A percentile compares a stretch with the other conserved stretches of the same genome.
Evolutionary conservation across 345 rosid genomes (phyloP).

Genomic region (Odontarrhena argentea): DNA sequence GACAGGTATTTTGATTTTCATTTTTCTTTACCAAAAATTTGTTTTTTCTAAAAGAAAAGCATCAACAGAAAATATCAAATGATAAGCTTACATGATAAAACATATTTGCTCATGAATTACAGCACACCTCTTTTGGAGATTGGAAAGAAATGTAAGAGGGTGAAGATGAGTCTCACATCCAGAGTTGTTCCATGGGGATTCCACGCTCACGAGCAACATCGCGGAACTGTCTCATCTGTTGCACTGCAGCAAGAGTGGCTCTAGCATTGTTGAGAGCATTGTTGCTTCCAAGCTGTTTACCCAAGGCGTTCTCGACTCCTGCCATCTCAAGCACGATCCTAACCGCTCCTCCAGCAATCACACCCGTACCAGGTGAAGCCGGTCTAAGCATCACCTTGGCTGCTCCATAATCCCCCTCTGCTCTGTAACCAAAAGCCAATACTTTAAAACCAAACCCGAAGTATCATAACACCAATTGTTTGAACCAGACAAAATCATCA

Average conservation of each 20-base stretch:
- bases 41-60: no score
- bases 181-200: conserved; percentile 88
- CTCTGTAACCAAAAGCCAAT: conserved; percentile 42
- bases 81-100: not conserved
- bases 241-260: conserved; percentile 81
- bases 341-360: conserved; percentile 92
- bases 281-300: conserved; percentile 78
- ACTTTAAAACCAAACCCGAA: conserved; percentile 16
- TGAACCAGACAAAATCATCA: conserved; percentile 19
- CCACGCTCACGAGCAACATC: conserved; percentile 91
- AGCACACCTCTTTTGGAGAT: conserved; percentile 2
- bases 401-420: conserved; percentile 86
- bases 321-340: conserved; percentile 93
- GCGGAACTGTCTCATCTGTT: conserved; percentile 74
- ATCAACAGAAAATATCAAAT: no score
- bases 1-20: no score
- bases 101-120: conserved; percentile 31
- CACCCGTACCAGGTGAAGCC: conserved; percentile 90
- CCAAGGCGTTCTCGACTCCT: conserved; percentile 81
- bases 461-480: conserved; percentile 6
- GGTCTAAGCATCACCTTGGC: conserved; percentile 97
- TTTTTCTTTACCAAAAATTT: no score
- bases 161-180: conserved; percentile 57
- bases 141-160: conserved; percentile 10
- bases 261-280: conserved; percentile 92